phyloP scores from a whole-genome alignment of 306 rosid genomes.

The Malus asiatica region DNA sequence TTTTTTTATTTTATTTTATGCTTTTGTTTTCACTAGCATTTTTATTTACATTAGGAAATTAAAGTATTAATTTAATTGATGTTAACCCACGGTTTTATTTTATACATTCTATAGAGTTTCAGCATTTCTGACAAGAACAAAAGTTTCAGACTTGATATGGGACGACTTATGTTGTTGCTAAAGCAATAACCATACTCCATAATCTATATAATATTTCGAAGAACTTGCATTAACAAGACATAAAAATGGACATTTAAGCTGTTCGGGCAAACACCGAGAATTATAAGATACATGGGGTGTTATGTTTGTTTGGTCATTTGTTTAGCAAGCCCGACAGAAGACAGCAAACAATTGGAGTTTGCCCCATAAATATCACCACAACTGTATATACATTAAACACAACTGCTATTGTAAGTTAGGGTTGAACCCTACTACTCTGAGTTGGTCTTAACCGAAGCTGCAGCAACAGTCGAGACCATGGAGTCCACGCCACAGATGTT shows the following conservation, averaged over 20 bases:
- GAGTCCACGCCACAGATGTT: conserved; percentile 89
- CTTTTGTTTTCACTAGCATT: too few relatives aligned
- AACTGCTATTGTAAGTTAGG: neutral
- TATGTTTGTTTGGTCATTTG: neutral
- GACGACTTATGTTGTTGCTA: too few relatives aligned
- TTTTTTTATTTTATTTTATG: too few relatives aligned
- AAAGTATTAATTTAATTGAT: too few relatives aligned
- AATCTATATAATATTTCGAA: neutral
- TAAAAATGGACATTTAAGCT: neutral
- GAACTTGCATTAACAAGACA: neutral
- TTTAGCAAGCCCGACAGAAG: neutral
- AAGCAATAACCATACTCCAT: neutral
- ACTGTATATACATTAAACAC: conserved; percentile 11
- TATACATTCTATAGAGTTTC: too few relatives aligned
- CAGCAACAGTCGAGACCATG: conserved; percentile 78
- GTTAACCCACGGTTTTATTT: too few relatives aligned
- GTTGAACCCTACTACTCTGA: conserved; percentile 13
- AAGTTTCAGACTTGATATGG: too few relatives aligned
- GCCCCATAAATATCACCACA: neutral
- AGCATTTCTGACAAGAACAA: too few relatives aligned
- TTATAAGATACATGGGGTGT: neutral
- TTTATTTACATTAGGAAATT: too few relatives aligned
- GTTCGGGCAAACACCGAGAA: conserved; percentile 3
- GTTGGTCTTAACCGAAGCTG: conserved; percentile 27
- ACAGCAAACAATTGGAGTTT: neutral